Conservation (phyloP, 2,329 filamentous ascomycete species). For the Phaeosphaeriaceae sp. region DNA sequence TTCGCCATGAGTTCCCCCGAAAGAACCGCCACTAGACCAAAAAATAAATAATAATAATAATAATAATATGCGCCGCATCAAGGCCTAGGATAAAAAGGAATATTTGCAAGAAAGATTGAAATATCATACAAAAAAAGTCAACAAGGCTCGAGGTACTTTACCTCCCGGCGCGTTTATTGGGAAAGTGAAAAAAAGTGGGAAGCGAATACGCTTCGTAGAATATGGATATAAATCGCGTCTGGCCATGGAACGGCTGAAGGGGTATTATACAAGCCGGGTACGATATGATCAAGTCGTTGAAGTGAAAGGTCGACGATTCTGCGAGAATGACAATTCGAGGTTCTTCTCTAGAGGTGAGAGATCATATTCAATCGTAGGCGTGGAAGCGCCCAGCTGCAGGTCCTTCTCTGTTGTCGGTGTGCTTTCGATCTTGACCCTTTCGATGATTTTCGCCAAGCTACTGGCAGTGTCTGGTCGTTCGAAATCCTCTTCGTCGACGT, state of each 20-base stretch:
- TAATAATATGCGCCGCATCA: too few relatives aligned
- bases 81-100: too few relatives aligned
- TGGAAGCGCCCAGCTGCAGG: conserved; percentile 33
- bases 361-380: conserved; percentile 16
- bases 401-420: conserved; percentile 53
- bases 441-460: conserved; percentile 51
- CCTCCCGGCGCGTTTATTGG: too few relatives aligned
- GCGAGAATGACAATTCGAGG: conserved; percentile 37
- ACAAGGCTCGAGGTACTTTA: too few relatives aligned
- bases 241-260: background rate
- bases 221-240: background rate
- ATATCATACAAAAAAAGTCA: too few relatives aligned
- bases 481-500: conserved; percentile 55
- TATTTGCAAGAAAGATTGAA: too few relatives aligned
- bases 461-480: conserved; percentile 51
- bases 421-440: conserved; percentile 53
- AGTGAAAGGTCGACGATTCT: conserved; percentile 20
- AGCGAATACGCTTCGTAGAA: too few relatives aligned
- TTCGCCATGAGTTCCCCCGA: background rate
- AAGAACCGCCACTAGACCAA: too few relatives aligned
- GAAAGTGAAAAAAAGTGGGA: too few relatives aligned
- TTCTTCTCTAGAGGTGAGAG: conserved; percentile 35
- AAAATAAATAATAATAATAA: too few relatives aligned
- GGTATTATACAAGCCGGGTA: background rate
- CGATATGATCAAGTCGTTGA: background rate